phyloP scores from a whole-genome alignment of 192 early-diverging fungal genomes.

The Hyaloraphidium curvatum region DNA sequence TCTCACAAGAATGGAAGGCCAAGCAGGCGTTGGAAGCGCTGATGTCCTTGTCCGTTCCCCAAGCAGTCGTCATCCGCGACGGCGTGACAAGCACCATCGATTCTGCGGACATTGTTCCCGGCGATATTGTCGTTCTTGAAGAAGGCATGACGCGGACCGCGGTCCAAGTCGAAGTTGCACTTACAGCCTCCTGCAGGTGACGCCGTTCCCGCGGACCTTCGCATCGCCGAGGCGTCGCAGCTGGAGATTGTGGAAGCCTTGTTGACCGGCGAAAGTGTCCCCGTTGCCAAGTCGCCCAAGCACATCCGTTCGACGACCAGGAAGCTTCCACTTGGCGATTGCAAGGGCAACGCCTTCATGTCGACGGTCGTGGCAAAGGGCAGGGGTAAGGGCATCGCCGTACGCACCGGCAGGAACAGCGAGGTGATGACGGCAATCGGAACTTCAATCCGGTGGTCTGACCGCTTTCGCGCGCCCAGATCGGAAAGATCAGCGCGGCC shows the following conservation, averaged over 20 bases:
- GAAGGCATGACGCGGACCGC: conserved; percentile 81
- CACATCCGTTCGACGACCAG: conserved; percentile 47
- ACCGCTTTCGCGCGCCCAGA: conserved; percentile 13
- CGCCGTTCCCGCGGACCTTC: neutral
- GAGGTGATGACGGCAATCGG: conserved; percentile 25
- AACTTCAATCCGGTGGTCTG: conserved; percentile 5
- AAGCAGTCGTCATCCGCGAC: conserved; percentile 61
- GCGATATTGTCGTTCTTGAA: conserved; percentile 80
- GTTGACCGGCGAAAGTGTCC: conserved; percentile 77
- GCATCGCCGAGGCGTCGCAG: conserved; percentile 47
- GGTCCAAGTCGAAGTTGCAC: no score
- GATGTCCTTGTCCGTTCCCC: conserved; percentile 64
- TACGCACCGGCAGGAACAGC: conserved; percentile 63
- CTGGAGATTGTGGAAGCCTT: conserved; percentile 83
- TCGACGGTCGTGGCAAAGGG: conserved; percentile 78
- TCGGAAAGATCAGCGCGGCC: conserved; percentile 81
- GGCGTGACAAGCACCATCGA: conserved; percentile 50
- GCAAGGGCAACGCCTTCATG: conserved; percentile 95
- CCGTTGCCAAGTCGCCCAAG: conserved; percentile 49
- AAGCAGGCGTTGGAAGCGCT: conserved; percentile 87
- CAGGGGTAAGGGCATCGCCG: conserved; percentile 80
- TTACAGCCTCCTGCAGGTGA: conserved; percentile 77
- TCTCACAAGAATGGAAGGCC: conserved; percentile 81
- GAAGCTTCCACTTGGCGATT: conserved; percentile 66
- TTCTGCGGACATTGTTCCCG: conserved; percentile 63